Conservation (phyloP, 106 monocot genomes). For the Platanthera zijinensis region DNA sequence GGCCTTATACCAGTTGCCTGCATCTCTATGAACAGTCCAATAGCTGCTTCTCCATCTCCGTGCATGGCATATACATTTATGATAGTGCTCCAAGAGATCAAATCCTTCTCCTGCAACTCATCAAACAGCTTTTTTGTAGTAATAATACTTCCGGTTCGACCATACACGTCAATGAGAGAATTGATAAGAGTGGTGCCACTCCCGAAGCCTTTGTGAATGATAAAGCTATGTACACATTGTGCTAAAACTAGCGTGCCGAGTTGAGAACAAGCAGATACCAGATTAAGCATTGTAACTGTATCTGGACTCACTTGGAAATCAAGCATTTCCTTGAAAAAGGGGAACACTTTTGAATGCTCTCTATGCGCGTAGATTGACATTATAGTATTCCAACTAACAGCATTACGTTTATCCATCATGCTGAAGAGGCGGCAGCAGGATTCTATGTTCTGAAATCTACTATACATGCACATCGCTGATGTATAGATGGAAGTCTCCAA, state of each 20-base stretch:
- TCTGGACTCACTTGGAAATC: conserved; percentile 31
- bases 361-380: conserved; percentile 34
- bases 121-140: conserved; percentile 38
- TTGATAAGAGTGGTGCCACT: conserved; percentile 27
- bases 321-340: conserved; percentile 44
- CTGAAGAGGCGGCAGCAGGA: conserved; percentile 35
- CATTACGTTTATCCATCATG: conserved; percentile 30
- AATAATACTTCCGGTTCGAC: conserved; percentile 38
- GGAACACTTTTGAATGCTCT: conserved; percentile 20
- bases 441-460: conserved; percentile 33
- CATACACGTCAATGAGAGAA: conserved; percentile 45
- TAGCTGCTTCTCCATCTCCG: conserved; percentile 40
- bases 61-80: conserved; percentile 63
- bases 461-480: conserved; percentile 55
- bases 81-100: conserved; percentile 58
- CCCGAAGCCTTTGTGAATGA: conserved; percentile 28
- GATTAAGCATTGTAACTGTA: conserved; percentile 37
- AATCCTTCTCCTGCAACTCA: conserved; percentile 28
- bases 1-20: conserved; percentile 22
- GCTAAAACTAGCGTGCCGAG: conserved; percentile 19
- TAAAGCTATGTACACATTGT: conserved; percentile 22
- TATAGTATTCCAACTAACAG: conserved; percentile 50
- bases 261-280: conserved; percentile 44
- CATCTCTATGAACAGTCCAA: conserved; percentile 42
- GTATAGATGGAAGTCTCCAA: conserved; percentile 41